Base-by-base conservation (phyloP, 1,284 basidiomycete genomes). In the Ustilago loliicola region DNA sequence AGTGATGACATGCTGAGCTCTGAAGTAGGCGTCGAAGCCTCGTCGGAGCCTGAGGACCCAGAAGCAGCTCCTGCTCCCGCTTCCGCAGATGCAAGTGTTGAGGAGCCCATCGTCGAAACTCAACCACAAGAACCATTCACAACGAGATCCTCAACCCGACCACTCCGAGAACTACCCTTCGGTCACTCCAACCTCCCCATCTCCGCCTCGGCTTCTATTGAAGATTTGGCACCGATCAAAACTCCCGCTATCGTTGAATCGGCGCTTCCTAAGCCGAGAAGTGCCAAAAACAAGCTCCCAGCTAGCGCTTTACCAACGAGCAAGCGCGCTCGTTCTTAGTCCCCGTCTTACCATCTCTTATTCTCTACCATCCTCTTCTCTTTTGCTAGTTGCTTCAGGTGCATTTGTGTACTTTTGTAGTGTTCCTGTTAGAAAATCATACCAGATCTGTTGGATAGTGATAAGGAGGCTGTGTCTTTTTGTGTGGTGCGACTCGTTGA, bases 281-380 rank as follows among this genome's bases (percentile, higher is more conserved):
- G 61, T 42, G 64, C 67, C 11, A 76, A 76, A 32, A 76, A 76
- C 61, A 76, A 76, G 53, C 65, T 72, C 32, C 10, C 61, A 10
- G 58, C 73, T 11, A 61, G 65, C 1, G 66, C 68, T 9, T 27
- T 79, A 27, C 72, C 72, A 4, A 54, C 65, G 6, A 71, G 68
- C 61, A 78, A 69, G 38, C 63, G 76, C 19, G 76, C 67, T 15
- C 60, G 72, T 29, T 78, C 67, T 25, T 75, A 36, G 27, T 19
- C 47, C 17, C 30, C 11, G 13, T 23, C 23, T 7, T 0, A 13
- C 15, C 4, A 8, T 29, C 25, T 25, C 21, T 30, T 27, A 29
- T 62, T 19, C 15, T 40, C 38, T 34, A 27, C 38, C 48, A 50
- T 50, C 15, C 5, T 27, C 25, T 17, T 45, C 3, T n/a, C 2